These are phyloP conservation scores for Naematelia encephala DNA, from an alignment of 768 basidiomycete species.

Conservation along the genomic window DNA sequence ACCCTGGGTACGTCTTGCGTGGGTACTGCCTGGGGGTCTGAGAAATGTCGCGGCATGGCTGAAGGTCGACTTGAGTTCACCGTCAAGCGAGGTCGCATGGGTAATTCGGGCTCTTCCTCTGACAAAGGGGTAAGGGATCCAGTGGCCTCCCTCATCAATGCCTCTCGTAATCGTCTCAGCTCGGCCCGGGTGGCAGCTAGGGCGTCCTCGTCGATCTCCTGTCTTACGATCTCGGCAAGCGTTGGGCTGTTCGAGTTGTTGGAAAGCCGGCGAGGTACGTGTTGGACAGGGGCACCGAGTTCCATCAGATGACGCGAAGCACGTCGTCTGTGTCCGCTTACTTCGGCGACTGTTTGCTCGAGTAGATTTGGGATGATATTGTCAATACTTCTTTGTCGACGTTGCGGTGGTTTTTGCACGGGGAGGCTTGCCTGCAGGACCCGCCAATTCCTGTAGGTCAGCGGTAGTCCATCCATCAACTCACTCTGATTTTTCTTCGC, in stretches of 20 bases:
- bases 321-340: conserved; percentile 22
- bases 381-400: conserved; percentile 18
- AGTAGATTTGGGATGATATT: conserved; percentile 27
- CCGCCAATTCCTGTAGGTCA: background rate
- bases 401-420: conserved; percentile 4
- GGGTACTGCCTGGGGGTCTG: background rate
- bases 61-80: background rate
- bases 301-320: conserved; percentile 31
- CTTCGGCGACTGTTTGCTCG: conserved; percentile 10
- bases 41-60: background rate
- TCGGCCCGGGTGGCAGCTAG: conserved; percentile 11
- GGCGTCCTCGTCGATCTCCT: conserved; percentile 24
- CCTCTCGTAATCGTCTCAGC: conserved; percentile 24
- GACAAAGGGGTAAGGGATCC: background rate
- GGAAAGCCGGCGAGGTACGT: background rate
- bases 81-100: background rate
- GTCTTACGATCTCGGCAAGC: conserved; percentile 17
- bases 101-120: background rate
- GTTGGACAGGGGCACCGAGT: conserved; percentile 25
- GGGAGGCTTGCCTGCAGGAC: background rate
- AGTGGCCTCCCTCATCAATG: background rate
- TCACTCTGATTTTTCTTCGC: conserved; percentile 34
- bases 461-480: conserved; percentile 3
- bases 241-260: background rate
- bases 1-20: background rate